Evolutionary conservation across 129 eudicot genomes (phyloP), one percentile per base, ranked within the genome.

Genomic region (Apium graveolens): DNA sequence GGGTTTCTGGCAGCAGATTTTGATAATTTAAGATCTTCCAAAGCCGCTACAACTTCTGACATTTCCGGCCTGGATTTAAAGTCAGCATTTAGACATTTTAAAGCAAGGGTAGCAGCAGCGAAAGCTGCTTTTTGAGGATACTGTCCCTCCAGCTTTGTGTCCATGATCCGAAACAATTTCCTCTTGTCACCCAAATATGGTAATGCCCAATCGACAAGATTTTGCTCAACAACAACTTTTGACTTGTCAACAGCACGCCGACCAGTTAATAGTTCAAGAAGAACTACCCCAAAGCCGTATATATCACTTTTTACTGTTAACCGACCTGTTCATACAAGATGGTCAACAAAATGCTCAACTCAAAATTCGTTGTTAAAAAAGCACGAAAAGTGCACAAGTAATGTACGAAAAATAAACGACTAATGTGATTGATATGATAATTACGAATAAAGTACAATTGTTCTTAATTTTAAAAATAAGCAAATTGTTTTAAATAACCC

Each of bases 211-310:
- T 91, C 97, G 0, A 91, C 96, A 72, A 94, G 97, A 84, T 86
- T 88, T 75, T 94, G 97, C 84, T 94, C 97, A 6, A 88, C 44
- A 5, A 91, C 91, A 24, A 78, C 81, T 68, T 84, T 94, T 26
- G 85, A 76, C 72, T 86, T 89, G 66, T 94, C 98, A 37, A 91
- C 83, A 46, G 98, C 98, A 70, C 91, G 96, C 20, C 97, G 96
- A 7, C 98, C 98, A 5, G 97, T 82, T 5, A 93, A 79, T 69
- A 93, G 82, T 82, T 93, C 98, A n/a, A 94, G 86, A 78, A 94
- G 73, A 76, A 94, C 98, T 16, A 94, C 98, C 75, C 98, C 98
- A 42, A 89, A 94, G 83, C 97, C 91, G 84, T 94, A 94, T 26
- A 94, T 96, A 44, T 94, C 98, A 32, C 98, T 91, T 81, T 87